Conservation (phyloP, 2,329 filamentous ascomycete genomes). For the Fusarium caatingaense region DNA sequence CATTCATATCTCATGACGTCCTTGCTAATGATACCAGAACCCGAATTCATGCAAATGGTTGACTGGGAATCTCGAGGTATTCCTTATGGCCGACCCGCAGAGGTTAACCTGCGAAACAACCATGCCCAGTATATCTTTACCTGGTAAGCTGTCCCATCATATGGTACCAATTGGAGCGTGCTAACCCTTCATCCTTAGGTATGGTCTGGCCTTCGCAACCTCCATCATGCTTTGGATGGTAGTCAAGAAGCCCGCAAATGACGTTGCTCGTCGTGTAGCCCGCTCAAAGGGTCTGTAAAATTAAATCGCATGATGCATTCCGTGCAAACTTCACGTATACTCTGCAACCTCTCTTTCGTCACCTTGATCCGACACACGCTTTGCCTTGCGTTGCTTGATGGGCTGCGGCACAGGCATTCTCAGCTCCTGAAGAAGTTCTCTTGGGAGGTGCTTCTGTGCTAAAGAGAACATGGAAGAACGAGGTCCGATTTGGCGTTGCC, state of each 20-base stretch:
- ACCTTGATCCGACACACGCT: slow-evolving; percentile 47
- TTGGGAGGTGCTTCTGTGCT: slow-evolving; percentile 83
- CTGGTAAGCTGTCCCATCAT: slow-evolving; percentile 72
- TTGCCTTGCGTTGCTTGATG: slow-evolving; percentile 58
- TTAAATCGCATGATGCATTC: slow-evolving; percentile 21
- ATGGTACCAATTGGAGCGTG: neutral
- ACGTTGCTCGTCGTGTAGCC: slow-evolving; percentile 74
- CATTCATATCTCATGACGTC: neutral
- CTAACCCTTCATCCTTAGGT: slow-evolving; percentile 66
- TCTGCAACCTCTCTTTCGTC: slow-evolving; percentile 53
- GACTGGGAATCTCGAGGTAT: slow-evolving; percentile 83
- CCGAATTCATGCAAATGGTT: slow-evolving; percentile 80
- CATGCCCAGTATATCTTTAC: slow-evolving; percentile 99
- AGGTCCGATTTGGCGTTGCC: slow-evolving; percentile 80
- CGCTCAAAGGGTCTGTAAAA: slow-evolving; percentile 46
- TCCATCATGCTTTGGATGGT: slow-evolving; percentile 98
- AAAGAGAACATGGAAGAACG: slow-evolving; percentile 83
- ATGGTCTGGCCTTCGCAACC: slow-evolving; percentile 84
- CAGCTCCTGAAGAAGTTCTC: slow-evolving; percentile 85
- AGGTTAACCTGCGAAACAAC: slow-evolving; percentile 95
- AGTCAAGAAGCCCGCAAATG: slow-evolving; percentile 83
- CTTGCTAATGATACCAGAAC: slow-evolving; percentile 63
- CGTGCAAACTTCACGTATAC: slow-evolving; percentile 46
- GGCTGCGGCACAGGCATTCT: slow-evolving; percentile 73
- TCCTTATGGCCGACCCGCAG: slow-evolving; percentile 86